Evolutionary conservation across 192 early-diverging fungal species (phyloP).

Genomic region (Entomortierella beljakovae): DNA sequence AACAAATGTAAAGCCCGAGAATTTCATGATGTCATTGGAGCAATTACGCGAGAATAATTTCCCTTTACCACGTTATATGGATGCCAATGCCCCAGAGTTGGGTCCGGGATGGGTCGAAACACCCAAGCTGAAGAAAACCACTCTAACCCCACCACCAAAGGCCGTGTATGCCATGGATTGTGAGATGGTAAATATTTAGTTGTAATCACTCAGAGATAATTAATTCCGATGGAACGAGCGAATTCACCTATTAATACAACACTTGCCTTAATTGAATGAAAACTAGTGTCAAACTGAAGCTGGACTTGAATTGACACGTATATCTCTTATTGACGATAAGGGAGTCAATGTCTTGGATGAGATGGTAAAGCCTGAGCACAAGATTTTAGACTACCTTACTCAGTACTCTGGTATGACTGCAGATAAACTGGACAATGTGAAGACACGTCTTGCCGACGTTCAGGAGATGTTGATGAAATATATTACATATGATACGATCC

Average conservation of each 20-base stretch:
- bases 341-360: constrained; percentile 60
- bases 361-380: constrained; percentile 63
- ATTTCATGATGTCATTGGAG: constrained; percentile 56
- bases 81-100: constrained; percentile 29
- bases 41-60: constrained; percentile 56
- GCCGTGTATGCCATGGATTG: constrained; percentile 68
- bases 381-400: constrained; percentile 66
- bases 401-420: constrained; percentile 68
- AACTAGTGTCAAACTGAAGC: constrained; percentile 36
- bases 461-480: constrained; percentile 59
- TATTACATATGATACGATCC: constrained; percentile 58
- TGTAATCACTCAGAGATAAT: neutral
- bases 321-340: constrained; percentile 59
- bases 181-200: constrained; percentile 63
- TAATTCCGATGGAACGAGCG: neutral
- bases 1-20: constrained; percentile 51
- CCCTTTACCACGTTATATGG: constrained; percentile 56
- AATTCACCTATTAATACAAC: neutral
- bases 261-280: neutral
- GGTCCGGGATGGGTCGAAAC: constrained; percentile 62
- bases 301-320: constrained; percentile 59
- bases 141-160: constrained; percentile 43
- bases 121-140: constrained; percentile 23
- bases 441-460: constrained; percentile 55
- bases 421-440: constrained; percentile 51